Percentiles rank a stretch among this genome's conserved stretches.
These are phyloP conservation scores for Datura wrightii DNA, from an alignment of 257 asterid species.

Conservation along the genomic window DNA sequence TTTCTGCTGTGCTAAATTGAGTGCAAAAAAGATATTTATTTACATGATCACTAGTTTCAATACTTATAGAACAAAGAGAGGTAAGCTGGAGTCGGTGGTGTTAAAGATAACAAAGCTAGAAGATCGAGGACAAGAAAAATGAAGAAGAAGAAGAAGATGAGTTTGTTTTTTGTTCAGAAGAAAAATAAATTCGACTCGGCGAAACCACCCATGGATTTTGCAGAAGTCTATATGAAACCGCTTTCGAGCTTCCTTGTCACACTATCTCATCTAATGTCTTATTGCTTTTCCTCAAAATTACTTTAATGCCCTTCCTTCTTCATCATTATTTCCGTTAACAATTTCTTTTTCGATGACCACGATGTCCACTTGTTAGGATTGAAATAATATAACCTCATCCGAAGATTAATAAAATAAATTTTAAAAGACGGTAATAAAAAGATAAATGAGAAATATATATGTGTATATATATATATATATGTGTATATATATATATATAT, in stretches of 20 bases:
- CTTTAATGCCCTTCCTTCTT: not conserved
- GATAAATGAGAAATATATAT: too few species aligned
- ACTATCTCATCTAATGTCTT: not conserved
- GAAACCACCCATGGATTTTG: not conserved
- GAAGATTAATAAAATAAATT: too few species aligned
- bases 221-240: conserved; percentile 12
- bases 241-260: conserved; percentile 25
- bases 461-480: too few species aligned
- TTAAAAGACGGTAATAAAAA: too few species aligned
- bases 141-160: not conserved
- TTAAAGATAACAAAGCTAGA: not conserved
- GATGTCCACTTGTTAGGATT: too few species aligned
- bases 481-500: too few species aligned
- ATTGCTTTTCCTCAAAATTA: not conserved
- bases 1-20: not conserved
- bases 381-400: too few species aligned
- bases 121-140: not conserved
- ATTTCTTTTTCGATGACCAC: not conserved
- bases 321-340: conserved; percentile 25
- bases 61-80: not conserved
- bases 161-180: not conserved
- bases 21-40: not conserved
- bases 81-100: not conserved
- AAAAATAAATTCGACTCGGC: not conserved
- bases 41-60: not conserved